Evolutionary conservation across 441 rosid genomes (phyloP).

Genomic region (Lepidium campestre): DNA sequence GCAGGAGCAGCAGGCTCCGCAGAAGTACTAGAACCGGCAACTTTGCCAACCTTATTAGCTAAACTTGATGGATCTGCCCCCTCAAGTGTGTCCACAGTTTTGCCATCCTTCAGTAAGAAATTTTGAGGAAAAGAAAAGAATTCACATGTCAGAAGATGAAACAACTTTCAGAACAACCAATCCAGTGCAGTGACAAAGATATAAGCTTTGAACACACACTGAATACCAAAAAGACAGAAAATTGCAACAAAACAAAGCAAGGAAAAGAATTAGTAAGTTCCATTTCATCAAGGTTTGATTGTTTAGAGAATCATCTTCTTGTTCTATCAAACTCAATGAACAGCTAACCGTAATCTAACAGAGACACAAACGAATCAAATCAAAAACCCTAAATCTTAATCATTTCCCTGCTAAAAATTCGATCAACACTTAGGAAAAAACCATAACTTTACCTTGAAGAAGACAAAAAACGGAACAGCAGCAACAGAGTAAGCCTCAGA

Average conservation of each 20-base stretch:
- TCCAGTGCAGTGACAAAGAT: not conserved
- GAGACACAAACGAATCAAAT: not conserved
- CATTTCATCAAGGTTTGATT: not conserved
- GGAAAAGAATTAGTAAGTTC: not conserved
- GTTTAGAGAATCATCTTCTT: not conserved
- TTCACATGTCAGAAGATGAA: not conserved
- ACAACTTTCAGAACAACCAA: not conserved
- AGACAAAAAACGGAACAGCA: constrained; percentile 81
- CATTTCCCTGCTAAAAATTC: not conserved
- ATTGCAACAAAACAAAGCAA: not conserved
- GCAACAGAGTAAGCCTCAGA: constrained; percentile 78
- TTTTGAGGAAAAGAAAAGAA: not conserved
- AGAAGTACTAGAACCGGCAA: constrained; percentile 55
- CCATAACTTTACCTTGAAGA: constrained; percentile 55
- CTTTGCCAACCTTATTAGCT: constrained; percentile 83
- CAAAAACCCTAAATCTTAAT: not conserved
- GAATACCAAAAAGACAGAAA: not conserved
- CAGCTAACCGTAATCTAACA: not conserved
- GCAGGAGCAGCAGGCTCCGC: constrained; percentile 92
- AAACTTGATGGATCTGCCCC: constrained; percentile 94
- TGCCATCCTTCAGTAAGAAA: constrained; percentile 56
- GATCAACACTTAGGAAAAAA: not conserved
- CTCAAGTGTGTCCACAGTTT: constrained; percentile 67
- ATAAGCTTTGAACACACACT: constrained; percentile 6
- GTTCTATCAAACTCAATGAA: not conserved